Percentiles rank a stretch among this genome's conserved stretches.
Conservation (phyloP, 306 rosid genomes). For the Vachellia collinsii region DNA sequence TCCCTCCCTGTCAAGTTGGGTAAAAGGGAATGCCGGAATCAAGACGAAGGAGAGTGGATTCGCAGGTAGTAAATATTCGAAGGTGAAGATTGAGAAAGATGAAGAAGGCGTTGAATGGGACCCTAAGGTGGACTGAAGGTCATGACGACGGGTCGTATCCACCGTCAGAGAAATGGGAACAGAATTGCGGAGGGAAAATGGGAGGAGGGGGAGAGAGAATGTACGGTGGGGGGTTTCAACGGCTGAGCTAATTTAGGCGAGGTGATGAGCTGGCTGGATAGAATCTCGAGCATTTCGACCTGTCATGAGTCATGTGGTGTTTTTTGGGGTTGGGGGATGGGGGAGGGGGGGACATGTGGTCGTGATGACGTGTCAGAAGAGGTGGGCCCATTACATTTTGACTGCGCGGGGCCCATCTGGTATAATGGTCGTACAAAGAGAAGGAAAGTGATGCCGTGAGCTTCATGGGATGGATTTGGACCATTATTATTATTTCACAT, state of each 20-base stretch:
- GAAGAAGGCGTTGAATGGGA: slow-evolving; percentile 25
- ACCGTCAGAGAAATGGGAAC: slow-evolving; percentile 49
- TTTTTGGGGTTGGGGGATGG: neutral
- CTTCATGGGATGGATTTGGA: neutral
- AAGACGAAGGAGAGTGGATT: neutral
- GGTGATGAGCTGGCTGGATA: slow-evolving; percentile 42
- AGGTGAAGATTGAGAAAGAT: neutral
- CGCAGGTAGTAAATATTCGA: neutral
- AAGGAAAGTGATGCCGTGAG: neutral
- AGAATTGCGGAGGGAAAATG: slow-evolving; percentile 20
- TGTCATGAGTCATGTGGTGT: slow-evolving; percentile 28
- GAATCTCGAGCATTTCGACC: slow-evolving; percentile 44
- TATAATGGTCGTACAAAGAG: neutral
- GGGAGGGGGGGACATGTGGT: neutral
- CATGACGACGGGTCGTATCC: slow-evolving; percentile 15
- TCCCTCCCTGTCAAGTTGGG: neutral
- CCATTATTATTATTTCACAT: neutral
- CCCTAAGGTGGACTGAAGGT: slow-evolving; percentile 9
- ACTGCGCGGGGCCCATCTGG: neutral
- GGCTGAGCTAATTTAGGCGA: slow-evolving; percentile 62
- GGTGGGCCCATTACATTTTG: neutral
- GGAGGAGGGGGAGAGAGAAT: slow-evolving; percentile 29
- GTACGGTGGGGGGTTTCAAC: slow-evolving; percentile 43
- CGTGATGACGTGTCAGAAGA: neutral
- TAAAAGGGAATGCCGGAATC: neutral